Evolutionary conservation across 2,329 filamentous ascomycete species (phyloP).

Genomic region (Xylaria sp.): DNA sequence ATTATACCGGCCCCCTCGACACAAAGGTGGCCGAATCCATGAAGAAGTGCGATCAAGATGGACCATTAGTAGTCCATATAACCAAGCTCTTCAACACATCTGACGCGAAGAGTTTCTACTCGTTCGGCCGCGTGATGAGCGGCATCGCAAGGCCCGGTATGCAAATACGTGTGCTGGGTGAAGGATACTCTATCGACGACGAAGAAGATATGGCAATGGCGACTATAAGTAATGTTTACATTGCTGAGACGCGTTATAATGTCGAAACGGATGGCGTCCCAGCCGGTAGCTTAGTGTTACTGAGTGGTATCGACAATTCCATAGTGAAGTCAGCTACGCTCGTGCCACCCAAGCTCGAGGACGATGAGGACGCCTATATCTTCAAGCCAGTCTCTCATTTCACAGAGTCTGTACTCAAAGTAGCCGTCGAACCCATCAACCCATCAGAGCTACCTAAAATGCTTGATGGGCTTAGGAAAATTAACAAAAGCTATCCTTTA

Average conservation of each 20-base stretch:
- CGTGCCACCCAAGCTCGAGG: constrained; percentile 80
- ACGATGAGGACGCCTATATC: constrained; percentile 93
- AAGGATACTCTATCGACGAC: constrained; percentile 95
- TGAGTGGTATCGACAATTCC: constrained; percentile 94
- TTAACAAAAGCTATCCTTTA: constrained; percentile 97
- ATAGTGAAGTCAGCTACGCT: constrained; percentile 98
- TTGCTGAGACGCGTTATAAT: constrained; percentile 92
- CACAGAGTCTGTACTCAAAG: constrained; percentile 97
- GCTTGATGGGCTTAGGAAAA: constrained; percentile 94
- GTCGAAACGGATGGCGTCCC: constrained; percentile 91
- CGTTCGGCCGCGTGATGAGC: constrained; percentile 91
- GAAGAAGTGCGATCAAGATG: constrained; percentile 85
- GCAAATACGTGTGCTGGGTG: constrained; percentile 90
- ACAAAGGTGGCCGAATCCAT: constrained; percentile 84
- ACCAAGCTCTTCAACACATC: constrained; percentile 92
- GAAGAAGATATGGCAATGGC: constrained; percentile 96
- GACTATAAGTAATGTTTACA: constrained; percentile 86
- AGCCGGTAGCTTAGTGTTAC: constrained; percentile 91
- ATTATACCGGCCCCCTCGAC: constrained; percentile 92
- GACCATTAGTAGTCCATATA: constrained; percentile 89
- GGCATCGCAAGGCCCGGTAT: constrained; percentile 85
- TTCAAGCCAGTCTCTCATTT: constrained; percentile 94
- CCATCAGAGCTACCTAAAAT: constrained; percentile 98
- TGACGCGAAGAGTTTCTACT: constrained; percentile 91
- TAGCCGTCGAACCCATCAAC: constrained; percentile 97